phyloP scores from a whole-genome alignment of 805 yeast species.

The Priceomyces carsonii region DNA sequence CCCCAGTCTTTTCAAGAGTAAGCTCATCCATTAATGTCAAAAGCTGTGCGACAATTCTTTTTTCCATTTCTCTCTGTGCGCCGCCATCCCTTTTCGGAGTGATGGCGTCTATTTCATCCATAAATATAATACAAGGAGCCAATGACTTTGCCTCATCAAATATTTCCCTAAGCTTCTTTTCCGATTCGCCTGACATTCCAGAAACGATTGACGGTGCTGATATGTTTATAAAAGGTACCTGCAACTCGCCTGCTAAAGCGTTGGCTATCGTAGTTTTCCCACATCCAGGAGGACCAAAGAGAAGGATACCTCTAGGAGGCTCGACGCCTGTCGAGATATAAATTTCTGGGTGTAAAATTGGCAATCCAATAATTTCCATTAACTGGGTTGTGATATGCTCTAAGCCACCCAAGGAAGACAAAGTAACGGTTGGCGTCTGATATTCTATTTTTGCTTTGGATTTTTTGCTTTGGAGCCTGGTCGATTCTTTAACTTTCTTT shows the following conservation, averaged over 20 bases:
- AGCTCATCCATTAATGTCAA: constrained; percentile 94
- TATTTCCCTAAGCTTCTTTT: constrained; percentile 87
- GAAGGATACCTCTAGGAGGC: constrained; percentile 88
- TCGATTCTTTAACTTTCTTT: constrained; percentile 52
- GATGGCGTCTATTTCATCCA: constrained; percentile 97
- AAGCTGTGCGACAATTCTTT: constrained; percentile 93
- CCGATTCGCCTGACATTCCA: constrained; percentile 99
- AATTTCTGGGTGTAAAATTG: constrained; percentile 91
- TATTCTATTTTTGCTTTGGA: constrained; percentile 52
- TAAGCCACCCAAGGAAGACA: constrained; percentile 86
- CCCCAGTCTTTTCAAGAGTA: constrained; percentile 82
- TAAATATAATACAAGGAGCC: constrained; percentile 91
- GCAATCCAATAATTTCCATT: constrained; percentile 88
- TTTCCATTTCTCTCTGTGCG: constrained; percentile 97
- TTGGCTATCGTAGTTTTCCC: constrained; percentile 97
- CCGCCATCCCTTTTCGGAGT: constrained; percentile 96
- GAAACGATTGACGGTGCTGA: constrained; percentile 96
- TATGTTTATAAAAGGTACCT: constrained; percentile 86
- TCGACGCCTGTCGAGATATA: constrained; percentile 86
- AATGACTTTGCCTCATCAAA: constrained; percentile 87
- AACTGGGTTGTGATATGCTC: constrained; percentile 81
- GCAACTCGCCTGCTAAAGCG: constrained; percentile 91
- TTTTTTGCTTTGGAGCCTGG: constrained; percentile 29
- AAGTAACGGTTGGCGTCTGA: constrained; percentile 65
- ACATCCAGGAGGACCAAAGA: constrained; percentile 99